Evolutionary conservation across 352 stramenopile species (phyloP), one percentile per base, ranked within the genome.

Genomic region (Globisporangium megalacanthum): DNA sequence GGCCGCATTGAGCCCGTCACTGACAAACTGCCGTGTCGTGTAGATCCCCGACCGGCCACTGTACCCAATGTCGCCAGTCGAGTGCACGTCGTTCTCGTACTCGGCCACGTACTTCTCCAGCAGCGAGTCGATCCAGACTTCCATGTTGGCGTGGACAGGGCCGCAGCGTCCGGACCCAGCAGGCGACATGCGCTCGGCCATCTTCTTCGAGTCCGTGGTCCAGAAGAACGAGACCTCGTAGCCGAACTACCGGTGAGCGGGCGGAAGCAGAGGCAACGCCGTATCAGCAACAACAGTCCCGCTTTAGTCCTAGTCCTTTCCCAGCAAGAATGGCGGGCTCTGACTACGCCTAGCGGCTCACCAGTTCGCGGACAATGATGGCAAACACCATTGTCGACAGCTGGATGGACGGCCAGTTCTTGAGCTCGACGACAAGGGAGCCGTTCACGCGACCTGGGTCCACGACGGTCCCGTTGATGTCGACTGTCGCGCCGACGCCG

Each of bases 331-430:
- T 29, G 25, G 25, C 25, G 25, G 25, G 25, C 25, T 29, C 25
- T 29, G 25, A 36, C 22, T 20, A 31, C 13, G 9, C 6, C 7
- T 4, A 22, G 14, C 7, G 9, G 25, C 57, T 41, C 65, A 79
- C 73, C 60, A 83, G 31, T 61, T 85, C 75, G 31, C 75, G 63
- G 0, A 66, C 65, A 15, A 88, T 49, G 47, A 88, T 85, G 3
- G 78, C 56, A 17, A 82, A 67, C 10, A 82, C 54, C 33, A 76
- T 58, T 2, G 72, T 64, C 4, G 72, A 66, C 3, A 88, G 53
- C 9, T 35, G 41, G n/a, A 79, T 64, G 0, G 75, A 74, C 3
- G 57, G 56, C 72, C 73, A 86, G 4, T 47, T 61, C 19, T 72
- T 60, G 19, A 77, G 47, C 54, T 88, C 75, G 31, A 86, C 29